These are phyloP conservation scores for Salix caprea DNA, from an alignment of 345 rosid species.

Conservation along the genomic window DNA sequence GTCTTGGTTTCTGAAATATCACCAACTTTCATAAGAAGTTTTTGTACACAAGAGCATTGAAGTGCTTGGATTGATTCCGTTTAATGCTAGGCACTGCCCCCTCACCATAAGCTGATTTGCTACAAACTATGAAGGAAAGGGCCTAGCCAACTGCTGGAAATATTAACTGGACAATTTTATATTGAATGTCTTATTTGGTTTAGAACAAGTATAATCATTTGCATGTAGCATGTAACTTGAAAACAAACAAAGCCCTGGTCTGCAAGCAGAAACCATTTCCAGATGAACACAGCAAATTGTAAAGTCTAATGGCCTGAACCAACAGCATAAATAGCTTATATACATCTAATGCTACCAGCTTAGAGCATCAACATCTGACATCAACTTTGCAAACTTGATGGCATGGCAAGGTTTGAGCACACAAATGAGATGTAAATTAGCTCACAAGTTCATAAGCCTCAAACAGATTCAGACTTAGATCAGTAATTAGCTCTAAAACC, in stretches of 20 bases:
- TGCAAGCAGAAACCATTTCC: background rate
- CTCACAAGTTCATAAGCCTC: background rate
- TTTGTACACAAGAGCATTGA: background rate
- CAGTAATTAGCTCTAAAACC: slow-evolving; percentile 10
- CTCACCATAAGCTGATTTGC: background rate
- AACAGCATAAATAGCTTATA: background rate
- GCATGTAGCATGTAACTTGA: background rate
- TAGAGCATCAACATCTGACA: background rate
- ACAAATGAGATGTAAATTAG: background rate
- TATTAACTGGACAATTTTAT: background rate
- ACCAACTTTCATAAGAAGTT: background rate
- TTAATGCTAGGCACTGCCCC: background rate
- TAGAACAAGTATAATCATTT: background rate
- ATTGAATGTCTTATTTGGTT: background rate
- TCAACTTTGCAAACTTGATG: background rate
- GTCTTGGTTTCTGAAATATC: background rate
- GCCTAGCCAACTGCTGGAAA: background rate
- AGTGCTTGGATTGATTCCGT: background rate
- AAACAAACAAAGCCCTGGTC: background rate
- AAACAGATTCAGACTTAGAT: background rate
- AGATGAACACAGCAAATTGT: background rate
- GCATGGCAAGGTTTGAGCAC: background rate
- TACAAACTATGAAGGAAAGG: background rate
- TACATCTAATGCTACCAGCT: background rate
- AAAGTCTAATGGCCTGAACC: background rate